Conservation (phyloP, 2,329 filamentous ascomycete species). For the Phaeosphaeriaceae sp. region DNA sequence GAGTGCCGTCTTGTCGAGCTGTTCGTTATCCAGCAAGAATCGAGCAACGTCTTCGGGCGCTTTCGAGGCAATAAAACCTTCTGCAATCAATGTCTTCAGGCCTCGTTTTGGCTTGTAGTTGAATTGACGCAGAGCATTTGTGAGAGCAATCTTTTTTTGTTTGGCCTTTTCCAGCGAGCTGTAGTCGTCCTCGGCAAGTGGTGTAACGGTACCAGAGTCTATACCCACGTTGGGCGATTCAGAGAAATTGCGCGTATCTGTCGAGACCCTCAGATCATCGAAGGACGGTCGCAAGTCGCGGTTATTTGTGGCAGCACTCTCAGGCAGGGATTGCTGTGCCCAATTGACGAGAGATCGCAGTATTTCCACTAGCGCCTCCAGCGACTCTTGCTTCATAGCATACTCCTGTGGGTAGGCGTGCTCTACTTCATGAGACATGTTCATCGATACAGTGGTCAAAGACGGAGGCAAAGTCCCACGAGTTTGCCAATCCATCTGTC, state of each 20-base stretch:
- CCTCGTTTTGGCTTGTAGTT: constrained; percentile 98
- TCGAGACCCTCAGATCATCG: constrained; percentile 71
- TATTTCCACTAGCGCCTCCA: constrained; percentile 88
- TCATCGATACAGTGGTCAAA: constrained; percentile 79
- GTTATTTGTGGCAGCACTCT: constrained; percentile 52
- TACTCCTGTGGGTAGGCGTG: constrained; percentile 86
- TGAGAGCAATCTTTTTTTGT: constrained; percentile 88
- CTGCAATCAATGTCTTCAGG: constrained; percentile 79
- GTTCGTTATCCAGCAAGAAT: constrained; percentile 82
- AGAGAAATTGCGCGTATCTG: constrained; percentile 72
- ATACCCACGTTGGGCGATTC: constrained; percentile 65
- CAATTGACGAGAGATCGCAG: constrained; percentile 90
- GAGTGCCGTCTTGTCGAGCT: constrained; percentile 87
- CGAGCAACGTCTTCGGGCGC: constrained; percentile 80
- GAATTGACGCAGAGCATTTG: constrained; percentile 87
- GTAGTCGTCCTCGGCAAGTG: constrained; percentile 79
- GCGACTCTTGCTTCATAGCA: constrained; percentile 83
- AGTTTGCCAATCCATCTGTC: constrained; percentile 80
- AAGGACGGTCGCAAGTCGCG: constrained; percentile 58
- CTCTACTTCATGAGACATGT: constrained; percentile 62
- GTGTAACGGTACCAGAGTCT: constrained; percentile 53
- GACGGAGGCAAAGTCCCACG: constrained; percentile 85
- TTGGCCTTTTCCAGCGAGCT: constrained; percentile 94
- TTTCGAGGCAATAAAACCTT: constrained; percentile 85
- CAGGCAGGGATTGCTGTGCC: constrained; percentile 72